A percentile compares a stretch with the other conserved stretches of the same genome.
phyloP scores from a whole-genome alignment of 345 rosid species.

The Mangifera indica region DNA sequence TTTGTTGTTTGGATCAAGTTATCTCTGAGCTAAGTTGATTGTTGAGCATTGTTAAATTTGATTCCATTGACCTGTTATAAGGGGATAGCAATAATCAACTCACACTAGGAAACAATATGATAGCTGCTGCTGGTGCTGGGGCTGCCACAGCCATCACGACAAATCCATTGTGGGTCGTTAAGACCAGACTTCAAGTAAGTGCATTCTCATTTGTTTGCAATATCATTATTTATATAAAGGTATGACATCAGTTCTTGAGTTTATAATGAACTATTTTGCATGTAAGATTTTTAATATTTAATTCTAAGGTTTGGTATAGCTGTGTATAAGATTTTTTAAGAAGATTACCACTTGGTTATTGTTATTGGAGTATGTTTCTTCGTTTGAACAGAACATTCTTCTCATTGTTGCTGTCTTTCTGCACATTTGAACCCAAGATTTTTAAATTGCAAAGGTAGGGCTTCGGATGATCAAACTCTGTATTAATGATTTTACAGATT shows the following conservation, averaged over 20 bases:
- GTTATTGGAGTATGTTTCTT: background rate
- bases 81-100: constrained; percentile 52
- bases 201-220: background rate
- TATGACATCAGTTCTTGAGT: background rate
- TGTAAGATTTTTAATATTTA: constrained; percentile 6
- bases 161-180: constrained; percentile 98
- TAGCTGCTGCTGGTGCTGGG: constrained; percentile 97
- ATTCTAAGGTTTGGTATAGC: background rate
- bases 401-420: background rate
- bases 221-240: background rate
- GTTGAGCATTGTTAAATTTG: background rate
- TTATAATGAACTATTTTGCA: constrained; percentile 7
- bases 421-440: background rate
- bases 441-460: background rate
- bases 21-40: background rate
- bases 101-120: constrained; percentile 66
- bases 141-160: constrained; percentile 83
- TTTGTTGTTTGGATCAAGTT: constrained; percentile 3
- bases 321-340: background rate
- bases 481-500: background rate
- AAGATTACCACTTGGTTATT: background rate
- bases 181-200: constrained; percentile 92
- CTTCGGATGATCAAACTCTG: constrained; percentile 5
- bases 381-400: background rate
- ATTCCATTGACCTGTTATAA: constrained; percentile 33